Base-by-base conservation (phyloP, 495 filamentous ascomycete genomes). In the Penicillium manginii region DNA sequence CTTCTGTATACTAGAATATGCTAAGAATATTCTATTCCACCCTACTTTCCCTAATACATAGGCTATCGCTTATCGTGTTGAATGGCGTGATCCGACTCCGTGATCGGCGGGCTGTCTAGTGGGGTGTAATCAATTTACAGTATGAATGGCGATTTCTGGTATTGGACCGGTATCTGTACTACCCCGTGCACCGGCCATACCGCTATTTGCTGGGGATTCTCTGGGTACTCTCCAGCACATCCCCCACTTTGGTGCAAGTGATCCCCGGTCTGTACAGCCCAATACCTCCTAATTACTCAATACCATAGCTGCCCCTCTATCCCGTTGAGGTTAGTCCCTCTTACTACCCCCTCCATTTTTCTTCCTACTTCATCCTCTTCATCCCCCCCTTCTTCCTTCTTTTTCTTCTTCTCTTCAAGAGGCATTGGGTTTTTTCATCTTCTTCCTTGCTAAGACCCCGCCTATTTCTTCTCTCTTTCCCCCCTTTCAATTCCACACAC, bases 311-410 rank as follows among this genome's bases (percentile, higher is more conserved):
- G 62, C 67, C 71, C 68, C 65, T 69, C 65, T 48, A 69, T 60
- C 62, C 60, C 53, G 11, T 59, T 59, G 33, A 47, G 67, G 52
- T 64, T 70, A 66, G 58, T 32, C 60, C 59, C n/a, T 21, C 39
- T 48, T 43, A 12, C n/a, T 53, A 52, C 37, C 68, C 66, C 66
- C 73, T 68, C 61, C 62, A 58, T 71, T 71, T 71, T 70, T 66
- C 58, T 66, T 64, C 60, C 64, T 57, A n/a, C 58, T 47, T 49
- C 61, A 64, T 62, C 57, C 65, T 63, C 56, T 61, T 51, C 57
- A 63, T 50, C 18, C 26, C 59, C 52, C 21, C 57, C 49, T 50
- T 64, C 54, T 59, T 67, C 52, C 54, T 56, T 45, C 57, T 45
- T 63, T 54, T 46, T 46, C 51, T 60, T 50, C 54, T 60, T 59